Evolutionary conservation across 2,329 filamentous ascomycete genomes (phyloP).

Genomic region (Tolypocladium nubicola): DNA sequence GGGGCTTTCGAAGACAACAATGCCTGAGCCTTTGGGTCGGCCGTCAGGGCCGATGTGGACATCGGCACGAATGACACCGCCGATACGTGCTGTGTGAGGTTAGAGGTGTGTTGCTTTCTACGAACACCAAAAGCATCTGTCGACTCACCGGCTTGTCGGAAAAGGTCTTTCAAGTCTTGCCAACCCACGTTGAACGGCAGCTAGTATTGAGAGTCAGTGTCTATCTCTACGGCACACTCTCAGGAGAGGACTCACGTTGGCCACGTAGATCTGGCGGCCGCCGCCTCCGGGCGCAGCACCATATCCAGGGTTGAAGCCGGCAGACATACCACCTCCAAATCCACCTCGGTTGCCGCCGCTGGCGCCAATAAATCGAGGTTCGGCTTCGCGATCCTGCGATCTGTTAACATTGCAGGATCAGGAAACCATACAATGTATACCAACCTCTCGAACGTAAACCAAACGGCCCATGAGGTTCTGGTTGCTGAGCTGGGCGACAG

Average conservation of each 20-base stretch:
- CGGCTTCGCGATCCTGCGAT: constrained; percentile 83
- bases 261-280: constrained; percentile 89
- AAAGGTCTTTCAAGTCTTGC: constrained; percentile 98
- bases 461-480: constrained; percentile 97
- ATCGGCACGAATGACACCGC: constrained; percentile 84
- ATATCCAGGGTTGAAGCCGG: constrained; percentile 48
- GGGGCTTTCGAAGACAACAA: constrained; percentile 89
- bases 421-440: constrained; percentile 14
- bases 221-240: not conserved
- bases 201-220: constrained; percentile 35
- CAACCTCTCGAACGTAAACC: constrained; percentile 95
- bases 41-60: constrained; percentile 88
- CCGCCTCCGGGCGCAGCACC: constrained; percentile 35
- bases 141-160: constrained; percentile 87
- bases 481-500: constrained; percentile 96
- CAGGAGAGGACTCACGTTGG: constrained; percentile 71
- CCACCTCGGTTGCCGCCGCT: constrained; percentile 53
- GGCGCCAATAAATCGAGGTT: constrained; percentile 86
- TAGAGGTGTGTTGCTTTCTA: not conserved
- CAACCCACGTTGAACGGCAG: constrained; percentile 95
- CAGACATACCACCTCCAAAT: constrained; percentile 42
- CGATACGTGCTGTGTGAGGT: constrained; percentile 40
- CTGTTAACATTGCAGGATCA: not conserved
- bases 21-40: constrained; percentile 90
- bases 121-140: constrained; percentile 3